Evolutionary conservation across 345 rosid genomes (phyloP).

Genomic region (Populus tremula): DNA sequence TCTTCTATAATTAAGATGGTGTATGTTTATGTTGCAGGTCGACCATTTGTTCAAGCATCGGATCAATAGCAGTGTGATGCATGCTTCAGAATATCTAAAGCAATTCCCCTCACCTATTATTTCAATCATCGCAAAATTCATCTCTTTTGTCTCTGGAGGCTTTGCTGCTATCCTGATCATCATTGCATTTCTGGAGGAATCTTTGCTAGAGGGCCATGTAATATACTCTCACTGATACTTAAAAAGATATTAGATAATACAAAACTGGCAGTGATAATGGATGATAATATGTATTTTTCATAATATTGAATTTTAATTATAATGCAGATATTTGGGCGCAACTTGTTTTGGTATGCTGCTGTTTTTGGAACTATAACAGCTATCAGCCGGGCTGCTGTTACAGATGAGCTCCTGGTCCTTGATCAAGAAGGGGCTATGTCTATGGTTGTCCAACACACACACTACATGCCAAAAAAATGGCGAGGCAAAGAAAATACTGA

Average conservation of each 20-base stretch:
- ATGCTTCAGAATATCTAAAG: constrained; percentile 82
- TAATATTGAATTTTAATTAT: constrained; percentile 5
- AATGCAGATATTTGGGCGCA: constrained; percentile 91
- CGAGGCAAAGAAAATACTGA: constrained; percentile 83
- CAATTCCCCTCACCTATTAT: constrained; percentile 93
- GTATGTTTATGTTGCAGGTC: constrained; percentile 46
- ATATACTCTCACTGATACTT: constrained; percentile 20
- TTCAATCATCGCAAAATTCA: constrained; percentile 83
- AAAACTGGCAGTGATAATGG: neutral
- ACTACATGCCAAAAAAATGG: constrained; percentile 98
- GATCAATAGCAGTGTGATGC: constrained; percentile 74
- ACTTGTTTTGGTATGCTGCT: constrained; percentile 97
- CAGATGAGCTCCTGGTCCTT: constrained; percentile 84
- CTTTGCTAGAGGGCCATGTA: constrained; percentile 98
- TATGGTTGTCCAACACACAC: constrained; percentile 86
- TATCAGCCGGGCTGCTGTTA: constrained; percentile 83
- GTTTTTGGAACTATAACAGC: constrained; percentile 98
- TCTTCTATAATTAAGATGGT: neutral
- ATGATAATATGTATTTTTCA: neutral
- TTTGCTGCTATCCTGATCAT: constrained; percentile 93
- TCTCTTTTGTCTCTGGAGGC: constrained; percentile 95
- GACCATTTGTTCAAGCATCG: constrained; percentile 99
- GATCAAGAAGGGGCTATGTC: constrained; percentile 91
- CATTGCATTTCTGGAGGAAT: constrained; percentile 97
- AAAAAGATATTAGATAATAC: neutral